Evolutionary conservation across 2,329 filamentous ascomycete genomes (phyloP).

Genomic region (Penicillium sp.): DNA sequence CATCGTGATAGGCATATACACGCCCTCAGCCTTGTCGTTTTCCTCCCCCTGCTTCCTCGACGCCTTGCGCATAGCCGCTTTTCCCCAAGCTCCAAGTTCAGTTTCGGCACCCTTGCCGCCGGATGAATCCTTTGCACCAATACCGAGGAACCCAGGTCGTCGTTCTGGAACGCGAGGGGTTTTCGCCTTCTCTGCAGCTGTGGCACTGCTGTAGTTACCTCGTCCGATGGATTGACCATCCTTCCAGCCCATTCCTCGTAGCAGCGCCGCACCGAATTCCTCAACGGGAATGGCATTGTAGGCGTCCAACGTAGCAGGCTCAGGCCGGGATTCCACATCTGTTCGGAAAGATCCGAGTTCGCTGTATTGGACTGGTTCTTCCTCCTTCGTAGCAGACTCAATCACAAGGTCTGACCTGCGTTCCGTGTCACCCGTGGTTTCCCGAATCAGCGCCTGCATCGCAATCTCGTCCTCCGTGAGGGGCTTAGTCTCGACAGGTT

Average conservation of each 20-base stretch:
- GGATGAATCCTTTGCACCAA: conserved; percentile 78
- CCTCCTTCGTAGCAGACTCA: conserved; percentile 33
- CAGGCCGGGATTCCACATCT: conserved; percentile 71
- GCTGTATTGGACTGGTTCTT: conserved; percentile 31
- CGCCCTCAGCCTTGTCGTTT: conserved; percentile 44
- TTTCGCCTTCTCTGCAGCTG: conserved; percentile 47
- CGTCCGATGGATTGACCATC: conserved; percentile 60
- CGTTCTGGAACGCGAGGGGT: conserved; percentile 67
- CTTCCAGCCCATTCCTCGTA: conserved; percentile 96
- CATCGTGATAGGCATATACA: conserved; percentile 63
- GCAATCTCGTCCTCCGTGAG: conserved; percentile 63
- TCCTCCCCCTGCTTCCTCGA: conserved; percentile 58
- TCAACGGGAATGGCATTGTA: conserved; percentile 90
- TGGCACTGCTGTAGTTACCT: conserved; percentile 51
- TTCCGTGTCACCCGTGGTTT: conserved; percentile 46
- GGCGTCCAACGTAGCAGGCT: conserved; percentile 73
- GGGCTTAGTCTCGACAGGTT: conserved; percentile 30
- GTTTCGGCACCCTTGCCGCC: conserved; percentile 57
- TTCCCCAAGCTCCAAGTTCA: conserved; percentile 79
- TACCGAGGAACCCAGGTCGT: conserved; percentile 77
- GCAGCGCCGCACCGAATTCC: conserved; percentile 85
- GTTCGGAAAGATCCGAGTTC: conserved; percentile 63
- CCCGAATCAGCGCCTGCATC: conserved; percentile 65
- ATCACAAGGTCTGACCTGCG: conserved; percentile 56
- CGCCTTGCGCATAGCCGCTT: conserved; percentile 55